phyloP scores from a whole-genome alignment of 345 rosid species.

The Lepidium didymum region DNA sequence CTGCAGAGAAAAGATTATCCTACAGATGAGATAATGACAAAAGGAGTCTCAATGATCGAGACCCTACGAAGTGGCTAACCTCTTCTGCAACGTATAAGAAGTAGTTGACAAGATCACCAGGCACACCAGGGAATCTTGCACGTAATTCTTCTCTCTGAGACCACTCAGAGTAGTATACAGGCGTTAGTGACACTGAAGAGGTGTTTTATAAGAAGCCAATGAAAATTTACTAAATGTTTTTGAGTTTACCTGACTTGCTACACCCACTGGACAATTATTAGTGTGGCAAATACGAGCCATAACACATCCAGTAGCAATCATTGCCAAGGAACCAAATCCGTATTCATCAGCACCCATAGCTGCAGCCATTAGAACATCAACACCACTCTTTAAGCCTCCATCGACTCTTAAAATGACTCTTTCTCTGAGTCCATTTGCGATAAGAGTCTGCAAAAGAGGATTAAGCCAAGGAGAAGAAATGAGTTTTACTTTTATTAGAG shows the following conservation, averaged over 20 bases:
- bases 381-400: slow-evolving; percentile 94
- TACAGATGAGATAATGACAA: background rate
- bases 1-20: slow-evolving; percentile 22
- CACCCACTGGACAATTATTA: slow-evolving; percentile 98
- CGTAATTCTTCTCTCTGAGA: slow-evolving; percentile 89
- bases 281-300: slow-evolving; percentile 99
- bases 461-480: slow-evolving; percentile 7
- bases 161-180: slow-evolving; percentile 1
- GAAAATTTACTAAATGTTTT: background rate
- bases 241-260: slow-evolving; percentile 81
- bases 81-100: slow-evolving; percentile 97
- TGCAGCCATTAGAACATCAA: slow-evolving; percentile 97
- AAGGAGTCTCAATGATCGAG: background rate
- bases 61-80: slow-evolving; percentile 36
- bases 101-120: slow-evolving; percentile 96
- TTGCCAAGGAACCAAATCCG: slow-evolving; percentile 97
- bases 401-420: slow-evolving; percentile 93
- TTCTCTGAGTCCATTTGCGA: slow-evolving; percentile 90
- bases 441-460: slow-evolving; percentile 67
- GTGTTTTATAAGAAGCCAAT: background rate
- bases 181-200: background rate
- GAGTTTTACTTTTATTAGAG: background rate
- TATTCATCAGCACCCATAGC: slow-evolving; percentile 99
- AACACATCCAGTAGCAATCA: slow-evolving; percentile 99
- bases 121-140: slow-evolving; percentile 98